Conservation (phyloP, 2,329 filamentous ascomycete genomes). For the Sarocladiaceae sp. region DNA sequence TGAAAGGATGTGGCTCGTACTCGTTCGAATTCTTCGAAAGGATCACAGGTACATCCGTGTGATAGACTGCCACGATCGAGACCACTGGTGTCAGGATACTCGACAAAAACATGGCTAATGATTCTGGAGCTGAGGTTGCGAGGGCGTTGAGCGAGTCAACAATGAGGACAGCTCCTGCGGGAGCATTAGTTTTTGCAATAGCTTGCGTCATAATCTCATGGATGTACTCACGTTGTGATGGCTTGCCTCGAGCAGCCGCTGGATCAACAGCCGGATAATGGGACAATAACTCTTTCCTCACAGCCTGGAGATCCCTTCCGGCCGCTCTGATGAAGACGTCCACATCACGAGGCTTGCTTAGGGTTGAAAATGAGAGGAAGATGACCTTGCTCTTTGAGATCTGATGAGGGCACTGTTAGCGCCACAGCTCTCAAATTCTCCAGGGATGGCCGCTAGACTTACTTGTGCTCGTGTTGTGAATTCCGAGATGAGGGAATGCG, state of each 20-base stretch:
- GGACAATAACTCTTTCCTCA: constrained; percentile 57
- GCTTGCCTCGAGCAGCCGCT: constrained; percentile 27
- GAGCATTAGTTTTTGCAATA: neutral
- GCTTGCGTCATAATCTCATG: neutral
- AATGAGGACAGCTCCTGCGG: constrained; percentile 65
- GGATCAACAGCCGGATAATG: constrained; percentile 40
- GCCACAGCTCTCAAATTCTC: neutral
- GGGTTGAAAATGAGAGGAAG: constrained; percentile 73
- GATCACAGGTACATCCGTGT: constrained; percentile 68
- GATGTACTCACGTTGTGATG: constrained; percentile 37
- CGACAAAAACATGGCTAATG: constrained; percentile 65
- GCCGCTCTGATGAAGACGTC: constrained; percentile 65
- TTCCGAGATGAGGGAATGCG: constrained; percentile 64
- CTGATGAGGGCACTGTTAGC: constrained; percentile 23
- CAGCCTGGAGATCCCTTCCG: constrained; percentile 50
- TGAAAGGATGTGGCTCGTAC: constrained; percentile 66
- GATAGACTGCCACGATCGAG: constrained; percentile 76
- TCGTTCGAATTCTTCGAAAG: constrained; percentile 39
- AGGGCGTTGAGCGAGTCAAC: constrained; percentile 77
- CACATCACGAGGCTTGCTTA: constrained; percentile 58
- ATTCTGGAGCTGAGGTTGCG: constrained; percentile 45
- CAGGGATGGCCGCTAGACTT: no score
- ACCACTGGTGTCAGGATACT: constrained; percentile 61
- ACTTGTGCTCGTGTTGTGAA: constrained; percentile 74
- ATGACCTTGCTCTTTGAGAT: constrained; percentile 65